Evolutionary conservation across 1,284 basidiomycete species (phyloP), one percentile per base, ranked within the genome.

Genomic region (Stereum hirsutum): DNA sequence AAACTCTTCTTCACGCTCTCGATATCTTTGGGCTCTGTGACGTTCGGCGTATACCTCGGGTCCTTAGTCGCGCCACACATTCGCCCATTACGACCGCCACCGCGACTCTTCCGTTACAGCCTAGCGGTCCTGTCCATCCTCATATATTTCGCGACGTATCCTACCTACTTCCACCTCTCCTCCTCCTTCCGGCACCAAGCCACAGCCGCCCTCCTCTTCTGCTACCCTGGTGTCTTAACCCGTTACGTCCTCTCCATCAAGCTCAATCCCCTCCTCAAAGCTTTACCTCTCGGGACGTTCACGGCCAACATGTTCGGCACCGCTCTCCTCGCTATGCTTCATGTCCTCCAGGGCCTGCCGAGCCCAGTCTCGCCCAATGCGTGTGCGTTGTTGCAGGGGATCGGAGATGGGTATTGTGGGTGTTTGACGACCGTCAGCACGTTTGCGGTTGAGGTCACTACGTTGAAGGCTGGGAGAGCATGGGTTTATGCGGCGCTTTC

Each of bases 401-500:
- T 99, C 23, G 70, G 74, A 26, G 89, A 97, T 56, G 96, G 96
- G 2, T 97, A 93, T 57, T 98, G 94, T 57, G 96, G 94, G 6
- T 93, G 91, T 62, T 68, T 99, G 50, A 94, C 86, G 4, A 99
- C 96, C 0, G 75, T 99, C 48, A 93, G 89, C 62, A 99, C 94
- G 10, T 95, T 98, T 58, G 85, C 81, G 2, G 81, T 83, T 3
- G 96, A 99, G 60, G 62, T 90, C 26, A 62, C 70, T 6, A 74
- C 75, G 3, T 63, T 96, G 42, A 66, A 64, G 37, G 60, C 69
- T 10, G 60, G 69, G 54, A 74, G 72, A 52, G 75, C 76, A 23
- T 79, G 74, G 66, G 54, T 77, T 28, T 97, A 97, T 59, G 78
- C 75, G 17, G 49, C 72, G 2, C 54, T 77, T 31, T 93, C 88